Conservation (phyloP, 495 filamentous ascomycete genomes). For the Amniculicola lignicola region DNA sequence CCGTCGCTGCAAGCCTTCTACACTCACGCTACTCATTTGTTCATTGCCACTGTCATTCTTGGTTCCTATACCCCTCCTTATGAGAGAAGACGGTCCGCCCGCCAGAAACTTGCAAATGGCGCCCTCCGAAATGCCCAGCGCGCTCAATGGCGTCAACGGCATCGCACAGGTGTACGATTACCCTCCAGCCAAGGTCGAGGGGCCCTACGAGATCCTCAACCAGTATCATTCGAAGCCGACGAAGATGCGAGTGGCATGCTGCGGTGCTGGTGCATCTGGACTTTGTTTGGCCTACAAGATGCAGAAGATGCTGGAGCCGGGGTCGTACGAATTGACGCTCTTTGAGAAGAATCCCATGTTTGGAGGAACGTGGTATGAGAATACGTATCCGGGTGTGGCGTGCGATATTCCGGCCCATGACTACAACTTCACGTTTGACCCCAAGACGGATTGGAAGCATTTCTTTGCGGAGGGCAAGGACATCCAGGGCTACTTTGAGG, state of each 20-base stretch:
- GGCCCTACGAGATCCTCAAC: constrained; percentile 34
- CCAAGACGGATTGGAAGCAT: constrained; percentile 40
- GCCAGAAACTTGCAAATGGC: constrained; percentile 21
- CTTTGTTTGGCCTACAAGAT: constrained; percentile 41
- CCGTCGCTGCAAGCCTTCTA: too few relatives aligned
- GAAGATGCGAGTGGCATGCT: constrained; percentile 35
- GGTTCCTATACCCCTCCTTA: too few relatives aligned
- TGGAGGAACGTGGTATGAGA: constrained; percentile 39
- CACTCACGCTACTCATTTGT: too few relatives aligned
- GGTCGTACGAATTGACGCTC: constrained; percentile 35
- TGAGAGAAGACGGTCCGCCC: too few relatives aligned
- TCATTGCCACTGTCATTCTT: too few relatives aligned
- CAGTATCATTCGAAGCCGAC: constrained; percentile 38
- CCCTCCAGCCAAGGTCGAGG: constrained; percentile 34
- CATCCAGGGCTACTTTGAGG: constrained; percentile 40
- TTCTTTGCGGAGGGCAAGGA: constrained; percentile 41
- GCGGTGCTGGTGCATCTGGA: constrained; percentile 37
- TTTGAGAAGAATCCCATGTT: constrained; percentile 34
- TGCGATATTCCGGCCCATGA: constrained; percentile 41
- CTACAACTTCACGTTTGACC: constrained; percentile 40
- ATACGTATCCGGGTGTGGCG: constrained; percentile 38
- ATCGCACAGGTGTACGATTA: constrained; percentile 32
- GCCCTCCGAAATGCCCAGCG: constrained; percentile 35
- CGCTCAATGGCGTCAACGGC: constrained; percentile 35
- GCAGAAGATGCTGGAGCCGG: constrained; percentile 37